A percentile compares a stretch with the other conserved stretches of the same genome.
Evolutionary conservation across 495 filamentous ascomycete species (phyloP).

Genomic region (Penicillium ochrochloron): DNA sequence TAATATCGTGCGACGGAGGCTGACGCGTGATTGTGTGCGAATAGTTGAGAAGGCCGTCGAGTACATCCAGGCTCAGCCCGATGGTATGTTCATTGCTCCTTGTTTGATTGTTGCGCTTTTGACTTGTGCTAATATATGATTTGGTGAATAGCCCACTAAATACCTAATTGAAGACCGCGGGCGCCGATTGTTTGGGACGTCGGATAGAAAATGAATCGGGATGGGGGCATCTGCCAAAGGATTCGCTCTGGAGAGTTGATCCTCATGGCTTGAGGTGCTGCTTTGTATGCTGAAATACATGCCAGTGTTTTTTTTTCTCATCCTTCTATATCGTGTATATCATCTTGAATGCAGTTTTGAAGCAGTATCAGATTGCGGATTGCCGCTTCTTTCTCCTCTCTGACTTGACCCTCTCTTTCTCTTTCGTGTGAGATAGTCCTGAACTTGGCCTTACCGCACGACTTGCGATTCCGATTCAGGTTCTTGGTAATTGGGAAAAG

Average conservation of each 20-base stretch:
- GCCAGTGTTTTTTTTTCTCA: constrained; percentile 41
- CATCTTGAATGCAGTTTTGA: constrained; percentile 51
- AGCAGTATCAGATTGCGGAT: constrained; percentile 18
- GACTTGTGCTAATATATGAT: constrained; percentile 23
- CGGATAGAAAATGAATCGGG: constrained; percentile 49
- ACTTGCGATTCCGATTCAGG: background rate
- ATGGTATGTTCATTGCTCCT: constrained; percentile 54
- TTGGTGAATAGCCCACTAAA: constrained; percentile 45
- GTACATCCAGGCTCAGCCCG: constrained; percentile 94
- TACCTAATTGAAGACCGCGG: constrained; percentile 39
- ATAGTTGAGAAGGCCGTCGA: constrained; percentile 93
- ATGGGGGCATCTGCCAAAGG: constrained; percentile 37
- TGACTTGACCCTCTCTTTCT: background rate
- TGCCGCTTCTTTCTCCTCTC: constrained; percentile 20
- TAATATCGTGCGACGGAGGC: background rate
- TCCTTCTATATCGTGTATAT: constrained; percentile 54
- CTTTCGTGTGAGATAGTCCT: background rate
- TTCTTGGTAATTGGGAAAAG: background rate
- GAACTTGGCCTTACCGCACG: background rate
- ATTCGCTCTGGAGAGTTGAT: constrained; percentile 28
- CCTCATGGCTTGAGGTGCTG: constrained; percentile 34
- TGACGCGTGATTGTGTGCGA: constrained; percentile 22
- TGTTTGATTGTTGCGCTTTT: background rate
- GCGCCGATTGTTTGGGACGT: constrained; percentile 31
- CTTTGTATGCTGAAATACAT: constrained; percentile 49